These are phyloP conservation scores for Warburgia ugandensis DNA, from an alignment of 164 flowering plant species.

Conservation along the genomic window DNA sequence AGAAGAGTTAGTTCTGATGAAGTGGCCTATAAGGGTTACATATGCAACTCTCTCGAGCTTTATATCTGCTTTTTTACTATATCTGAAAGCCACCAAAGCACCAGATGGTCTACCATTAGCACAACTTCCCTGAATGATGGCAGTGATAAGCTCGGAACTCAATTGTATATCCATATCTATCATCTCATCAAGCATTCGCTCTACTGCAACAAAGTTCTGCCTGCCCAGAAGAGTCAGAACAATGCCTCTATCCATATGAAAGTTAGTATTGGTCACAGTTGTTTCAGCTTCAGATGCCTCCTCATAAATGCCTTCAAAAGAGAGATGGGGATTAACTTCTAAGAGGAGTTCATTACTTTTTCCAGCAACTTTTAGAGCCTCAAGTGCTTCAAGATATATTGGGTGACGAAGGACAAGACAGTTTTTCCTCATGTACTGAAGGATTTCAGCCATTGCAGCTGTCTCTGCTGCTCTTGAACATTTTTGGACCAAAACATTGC, in stretches of 20 bases:
- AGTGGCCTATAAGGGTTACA: constrained; percentile 49
- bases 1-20: constrained; percentile 39
- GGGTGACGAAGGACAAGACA: constrained; percentile 64
- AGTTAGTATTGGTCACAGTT: constrained; percentile 3
- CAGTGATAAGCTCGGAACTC: constrained; percentile 35
- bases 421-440: constrained; percentile 62
- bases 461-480: constrained; percentile 53
- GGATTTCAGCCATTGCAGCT: constrained; percentile 36
- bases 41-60: constrained; percentile 39
- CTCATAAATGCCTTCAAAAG: constrained; percentile 14
- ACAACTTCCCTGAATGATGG: constrained; percentile 42
- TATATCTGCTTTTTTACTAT: constrained; percentile 36
- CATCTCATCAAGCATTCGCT: constrained; percentile 35
- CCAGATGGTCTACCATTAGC: constrained; percentile 26
- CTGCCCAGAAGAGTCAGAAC: constrained; percentile 34
- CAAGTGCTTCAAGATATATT: constrained; percentile 52
- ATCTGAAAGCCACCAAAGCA: constrained; percentile 58
- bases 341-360: constrained; percentile 52
- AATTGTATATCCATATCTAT: constrained; percentile 23
- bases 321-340: constrained; percentile 67
- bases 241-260: constrained; percentile 33
- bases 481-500: constrained; percentile 74
- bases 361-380: constrained; percentile 40
- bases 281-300: constrained; percentile 6
- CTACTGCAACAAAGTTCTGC: constrained; percentile 48